Conservation (phyloP, 192 early-diverging fungal species). For the Coemansia sp. region DNA sequence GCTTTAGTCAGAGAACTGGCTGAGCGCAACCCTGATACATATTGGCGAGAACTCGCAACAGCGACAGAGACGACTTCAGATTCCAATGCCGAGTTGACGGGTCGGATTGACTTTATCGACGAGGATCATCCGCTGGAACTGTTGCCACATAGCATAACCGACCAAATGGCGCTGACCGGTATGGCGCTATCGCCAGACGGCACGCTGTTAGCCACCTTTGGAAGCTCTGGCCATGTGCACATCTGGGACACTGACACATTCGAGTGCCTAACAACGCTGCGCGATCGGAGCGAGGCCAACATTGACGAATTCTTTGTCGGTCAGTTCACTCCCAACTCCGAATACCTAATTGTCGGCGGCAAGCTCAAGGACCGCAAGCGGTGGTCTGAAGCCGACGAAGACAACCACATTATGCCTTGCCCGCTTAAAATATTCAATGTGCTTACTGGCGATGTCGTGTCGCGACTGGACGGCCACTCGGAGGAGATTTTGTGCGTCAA, state of each 20-base stretch:
- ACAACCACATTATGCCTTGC: slow-evolving; percentile 93
- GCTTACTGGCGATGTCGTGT: slow-evolving; percentile 74
- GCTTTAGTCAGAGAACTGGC: slow-evolving; percentile 54
- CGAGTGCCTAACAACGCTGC: slow-evolving; percentile 63
- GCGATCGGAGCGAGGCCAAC: slow-evolving; percentile 71
- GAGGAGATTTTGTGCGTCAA: slow-evolving; percentile 90
- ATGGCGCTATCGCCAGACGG: slow-evolving; percentile 86
- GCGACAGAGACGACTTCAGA: background rate
- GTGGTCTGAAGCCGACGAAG: slow-evolving; percentile 88
- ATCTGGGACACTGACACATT: slow-evolving; percentile 85
- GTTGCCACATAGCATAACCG: slow-evolving; percentile 64
- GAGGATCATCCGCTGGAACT: slow-evolving; percentile 67
- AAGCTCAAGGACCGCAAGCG: slow-evolving; percentile 86
- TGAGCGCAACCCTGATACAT: slow-evolving; percentile 55
- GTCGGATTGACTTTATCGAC: slow-evolving; percentile 61
- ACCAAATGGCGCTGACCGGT: slow-evolving; percentile 80
- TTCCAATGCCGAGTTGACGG: background rate
- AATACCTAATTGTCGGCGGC: slow-evolving; percentile 74
- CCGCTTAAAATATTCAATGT: slow-evolving; percentile 91
- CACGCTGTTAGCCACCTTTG: slow-evolving; percentile 82
- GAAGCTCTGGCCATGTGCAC: slow-evolving; percentile 69
- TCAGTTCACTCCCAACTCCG: slow-evolving; percentile 68
- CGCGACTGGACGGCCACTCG: slow-evolving; percentile 75
- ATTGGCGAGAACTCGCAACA: slow-evolving; percentile 35
- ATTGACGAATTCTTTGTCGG: slow-evolving; percentile 94